Conservation (phyloP, 129 eudicot genomes). For the Saussurea involucrata region DNA sequence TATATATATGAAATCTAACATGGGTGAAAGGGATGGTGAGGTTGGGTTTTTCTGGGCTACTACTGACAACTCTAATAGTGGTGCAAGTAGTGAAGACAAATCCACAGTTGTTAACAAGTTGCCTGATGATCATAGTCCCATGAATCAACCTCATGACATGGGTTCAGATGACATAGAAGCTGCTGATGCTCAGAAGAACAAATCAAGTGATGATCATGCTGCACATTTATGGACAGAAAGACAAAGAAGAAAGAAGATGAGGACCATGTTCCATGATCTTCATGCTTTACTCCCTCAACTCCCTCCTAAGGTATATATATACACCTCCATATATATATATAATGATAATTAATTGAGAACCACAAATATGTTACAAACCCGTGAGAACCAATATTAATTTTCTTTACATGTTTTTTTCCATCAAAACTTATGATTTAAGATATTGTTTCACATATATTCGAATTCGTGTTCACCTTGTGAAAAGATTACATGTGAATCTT, state of each 20-base stretch:
- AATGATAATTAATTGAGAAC: too few relatives aligned
- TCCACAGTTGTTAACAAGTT: slow-evolving; percentile 2
- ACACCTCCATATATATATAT: too few relatives aligned
- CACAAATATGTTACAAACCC: too few relatives aligned
- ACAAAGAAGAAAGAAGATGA: slow-evolving; percentile 86
- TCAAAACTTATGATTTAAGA: too few relatives aligned
- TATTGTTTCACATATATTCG: too few relatives aligned
- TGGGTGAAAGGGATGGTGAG: slow-evolving; percentile 19
- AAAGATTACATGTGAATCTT: too few relatives aligned
- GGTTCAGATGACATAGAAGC: background rate
- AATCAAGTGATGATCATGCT: slow-evolving; percentile 50
- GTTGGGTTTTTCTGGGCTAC: background rate
- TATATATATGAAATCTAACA: background rate
- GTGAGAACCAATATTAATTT: too few relatives aligned
- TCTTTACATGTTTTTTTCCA: too few relatives aligned
- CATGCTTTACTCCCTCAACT: slow-evolving; percentile 76
- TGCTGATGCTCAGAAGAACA: background rate
- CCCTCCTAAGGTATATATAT: slow-evolving; percentile 58
- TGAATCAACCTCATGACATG: background rate
- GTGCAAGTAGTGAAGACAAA: background rate
- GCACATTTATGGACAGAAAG: slow-evolving; percentile 70
- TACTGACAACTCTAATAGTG: background rate
- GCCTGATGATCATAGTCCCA: slow-evolving; percentile 7
- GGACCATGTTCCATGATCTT: slow-evolving; percentile 61
- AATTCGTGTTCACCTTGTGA: too few relatives aligned